Conservation (phyloP, 148 eudicot genomes). For the Rhododendron williamsianum region DNA sequence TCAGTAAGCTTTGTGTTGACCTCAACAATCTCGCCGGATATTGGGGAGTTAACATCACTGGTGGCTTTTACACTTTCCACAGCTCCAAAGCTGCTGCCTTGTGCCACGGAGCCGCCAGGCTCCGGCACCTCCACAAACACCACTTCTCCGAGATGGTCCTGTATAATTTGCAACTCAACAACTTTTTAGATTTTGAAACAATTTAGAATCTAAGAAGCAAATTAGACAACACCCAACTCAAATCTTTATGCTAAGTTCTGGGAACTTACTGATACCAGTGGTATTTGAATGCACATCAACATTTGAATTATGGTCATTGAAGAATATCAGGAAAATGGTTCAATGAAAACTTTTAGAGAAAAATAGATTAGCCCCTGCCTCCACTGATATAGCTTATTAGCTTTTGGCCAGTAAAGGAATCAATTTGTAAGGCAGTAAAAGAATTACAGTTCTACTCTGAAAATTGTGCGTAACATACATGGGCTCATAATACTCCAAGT, state of each 20-base stretch:
- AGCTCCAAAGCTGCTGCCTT: constrained; percentile 72
- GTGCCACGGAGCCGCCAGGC: constrained; percentile 37
- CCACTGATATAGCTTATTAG: too few species aligned
- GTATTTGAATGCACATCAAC: neutral
- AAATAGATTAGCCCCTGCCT: neutral
- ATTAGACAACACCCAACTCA: neutral
- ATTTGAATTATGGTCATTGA: neutral
- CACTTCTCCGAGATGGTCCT: constrained; percentile 91
- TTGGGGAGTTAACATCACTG: constrained; percentile 85
- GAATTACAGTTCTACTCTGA: neutral
- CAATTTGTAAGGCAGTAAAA: neutral
- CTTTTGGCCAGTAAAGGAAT: neutral
- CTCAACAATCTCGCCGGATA: constrained; percentile 81
- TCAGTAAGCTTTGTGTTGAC: constrained; percentile 74
- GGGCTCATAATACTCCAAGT: neutral
- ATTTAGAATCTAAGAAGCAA: neutral
- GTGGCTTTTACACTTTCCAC: constrained; percentile 97
- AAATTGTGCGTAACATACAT: neutral
- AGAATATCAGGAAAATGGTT: neutral
- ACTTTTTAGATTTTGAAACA: neutral
- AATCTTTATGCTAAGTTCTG: neutral
- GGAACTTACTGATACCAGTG: neutral
- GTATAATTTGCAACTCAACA: neutral
- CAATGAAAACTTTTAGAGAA: too few species aligned
- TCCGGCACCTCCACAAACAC: constrained; percentile 96